These are phyloP conservation scores for Myrica gale DNA, from an alignment of 306 rosid genomes.

Conservation along the genomic window DNA sequence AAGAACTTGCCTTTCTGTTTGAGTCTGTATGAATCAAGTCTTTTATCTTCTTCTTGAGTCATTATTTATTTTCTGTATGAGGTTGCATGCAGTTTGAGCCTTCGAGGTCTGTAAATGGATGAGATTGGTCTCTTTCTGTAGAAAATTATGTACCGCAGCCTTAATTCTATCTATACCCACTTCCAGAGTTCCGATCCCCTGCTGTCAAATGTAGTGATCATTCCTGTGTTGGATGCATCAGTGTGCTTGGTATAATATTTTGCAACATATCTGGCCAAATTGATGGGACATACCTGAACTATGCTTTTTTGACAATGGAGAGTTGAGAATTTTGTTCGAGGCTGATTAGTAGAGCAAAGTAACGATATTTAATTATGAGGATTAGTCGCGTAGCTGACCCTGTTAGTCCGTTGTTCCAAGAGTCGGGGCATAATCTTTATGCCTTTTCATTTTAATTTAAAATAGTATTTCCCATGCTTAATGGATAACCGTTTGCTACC, in stretches of 20 bases:
- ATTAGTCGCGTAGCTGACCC: background rate
- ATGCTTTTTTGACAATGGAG: background rate
- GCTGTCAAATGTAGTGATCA: background rate
- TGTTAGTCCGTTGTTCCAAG: background rate
- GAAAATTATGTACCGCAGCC: background rate
- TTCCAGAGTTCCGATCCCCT: background rate
- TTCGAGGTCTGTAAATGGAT: background rate
- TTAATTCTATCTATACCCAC: background rate
- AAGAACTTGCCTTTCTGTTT: background rate
- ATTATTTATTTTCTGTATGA: background rate
- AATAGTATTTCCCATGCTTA: background rate
- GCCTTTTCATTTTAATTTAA: background rate
- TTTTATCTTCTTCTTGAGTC: background rate
- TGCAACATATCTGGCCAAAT: background rate
- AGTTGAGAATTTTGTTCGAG: background rate
- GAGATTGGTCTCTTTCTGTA: background rate
- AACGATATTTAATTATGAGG: no score
- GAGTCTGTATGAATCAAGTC: background rate
- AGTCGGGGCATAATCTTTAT: background rate
- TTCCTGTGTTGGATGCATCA: background rate
- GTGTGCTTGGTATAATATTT: background rate
- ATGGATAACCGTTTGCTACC: background rate
- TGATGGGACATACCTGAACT: background rate
- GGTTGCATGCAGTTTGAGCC: background rate
- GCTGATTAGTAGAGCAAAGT: background rate